Conservation (phyloP, 2,329 filamentous ascomycete genomes). For the Chalaropsis ovoidea region DNA sequence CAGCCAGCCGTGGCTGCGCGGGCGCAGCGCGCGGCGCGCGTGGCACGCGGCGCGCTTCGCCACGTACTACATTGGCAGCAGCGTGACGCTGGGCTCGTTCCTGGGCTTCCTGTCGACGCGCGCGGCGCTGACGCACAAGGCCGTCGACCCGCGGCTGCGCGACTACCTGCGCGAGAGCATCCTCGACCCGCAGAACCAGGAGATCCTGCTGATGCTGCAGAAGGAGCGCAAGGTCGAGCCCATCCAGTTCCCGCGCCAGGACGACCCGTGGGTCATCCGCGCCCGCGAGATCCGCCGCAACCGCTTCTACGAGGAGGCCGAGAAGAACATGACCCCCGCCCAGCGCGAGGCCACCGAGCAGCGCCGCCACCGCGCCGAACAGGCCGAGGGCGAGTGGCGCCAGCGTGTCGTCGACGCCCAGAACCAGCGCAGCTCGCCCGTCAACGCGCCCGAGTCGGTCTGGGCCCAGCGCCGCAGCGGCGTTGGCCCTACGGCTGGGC, state of each 20-base stretch:
- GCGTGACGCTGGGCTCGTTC: constrained; percentile 29
- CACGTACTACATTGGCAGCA: constrained; percentile 31
- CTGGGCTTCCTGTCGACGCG: constrained; percentile 31
- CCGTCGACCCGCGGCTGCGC: constrained; percentile 31
- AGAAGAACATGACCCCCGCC: constrained; percentile 21
- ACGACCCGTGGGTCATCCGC: constrained; percentile 23
- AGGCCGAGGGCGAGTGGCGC: constrained; percentile 22
- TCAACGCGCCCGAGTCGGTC: constrained; percentile 20
- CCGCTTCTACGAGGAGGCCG: constrained; percentile 23
- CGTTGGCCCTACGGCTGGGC: background rate
- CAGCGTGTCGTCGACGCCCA: constrained; percentile 7
- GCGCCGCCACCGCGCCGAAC: constrained; percentile 16
- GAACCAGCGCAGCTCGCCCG: constrained; percentile 10
- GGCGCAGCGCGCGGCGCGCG: constrained; percentile 27
- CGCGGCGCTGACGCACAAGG: constrained; percentile 27
- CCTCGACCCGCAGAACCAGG: constrained; percentile 25
- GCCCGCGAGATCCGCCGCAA: constrained; percentile 24
- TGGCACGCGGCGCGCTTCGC: constrained; percentile 36
- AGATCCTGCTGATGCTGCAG: constrained; percentile 24
- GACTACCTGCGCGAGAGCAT: constrained; percentile 28
- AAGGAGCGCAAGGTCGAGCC: constrained; percentile 23
- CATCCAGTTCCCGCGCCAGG: constrained; percentile 24
- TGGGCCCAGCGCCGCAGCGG: constrained; percentile 22
- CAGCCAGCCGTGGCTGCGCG: constrained; percentile 28
- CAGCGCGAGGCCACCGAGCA: constrained; percentile 22